Evolutionary conservation across 139 green algal species (phyloP), one percentile per base, ranked within the genome.

Genomic region (Chlamydomonas eustigma): DNA sequence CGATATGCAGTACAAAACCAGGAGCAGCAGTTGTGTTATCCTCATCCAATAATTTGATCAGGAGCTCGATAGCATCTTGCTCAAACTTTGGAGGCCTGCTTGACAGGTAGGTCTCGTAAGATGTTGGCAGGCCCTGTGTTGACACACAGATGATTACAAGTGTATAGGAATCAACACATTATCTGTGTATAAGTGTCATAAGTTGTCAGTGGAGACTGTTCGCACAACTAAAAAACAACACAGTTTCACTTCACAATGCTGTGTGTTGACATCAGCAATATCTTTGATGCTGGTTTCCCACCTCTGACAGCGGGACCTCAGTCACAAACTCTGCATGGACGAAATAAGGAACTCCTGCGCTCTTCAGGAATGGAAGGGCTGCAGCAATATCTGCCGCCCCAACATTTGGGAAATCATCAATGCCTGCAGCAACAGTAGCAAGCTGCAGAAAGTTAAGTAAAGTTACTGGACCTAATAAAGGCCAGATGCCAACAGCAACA

Each of bases 361-460:
- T 33, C 71, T 88, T 87, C 25, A 97, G 65, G 18, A 91, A 68
- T 3, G 90, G 90, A 65, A 97, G 78, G 5, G 89, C 91, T 1
- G 81, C 80, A 0, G 71, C 83, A 3, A 96, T 83, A 66, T 97
- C 81, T 4, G 75, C 70, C 18, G 74, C 51, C 0, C 39, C 73
- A 12, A 91, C 86, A n/a, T 91, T 85, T 25, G 69, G 35, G 58
- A 98, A 98, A 79, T 98, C 94, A 51, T 92, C 85, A 77, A 97
- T 98, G 37, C 89, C 90, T 35, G 22, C 34, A 28, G 66, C 33
- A 58, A 18, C n/a, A n/a, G n/a, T n/a, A n/a, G 50, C 50, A 63
- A 63, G 22, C 50, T 63, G 22, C 50, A 63, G 50, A n/a, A n/a
- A n/a, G n/a, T n/a, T n/a, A n/a, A n/a, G n/a, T n/a, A n/a, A n/a